Conservation (phyloP, 1,139 yeast species). For the Yamadazyma membranifaciens region DNA sequence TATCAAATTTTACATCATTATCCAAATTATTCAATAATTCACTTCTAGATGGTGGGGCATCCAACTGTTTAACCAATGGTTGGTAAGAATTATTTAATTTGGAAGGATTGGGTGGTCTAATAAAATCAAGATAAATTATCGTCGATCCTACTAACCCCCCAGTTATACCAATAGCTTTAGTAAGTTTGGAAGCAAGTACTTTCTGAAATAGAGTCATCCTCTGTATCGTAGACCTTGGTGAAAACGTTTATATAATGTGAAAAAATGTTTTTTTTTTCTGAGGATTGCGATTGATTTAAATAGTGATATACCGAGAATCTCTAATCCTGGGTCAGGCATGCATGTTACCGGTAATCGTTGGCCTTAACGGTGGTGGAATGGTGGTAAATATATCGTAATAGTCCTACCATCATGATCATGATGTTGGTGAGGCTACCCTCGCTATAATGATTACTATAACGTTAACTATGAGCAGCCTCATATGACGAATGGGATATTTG, state of each 20-base stretch:
- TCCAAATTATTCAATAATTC: slow-evolving; percentile 30
- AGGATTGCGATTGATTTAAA: slow-evolving; percentile 5
- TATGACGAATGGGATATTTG: neutral
- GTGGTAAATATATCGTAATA: too few species aligned
- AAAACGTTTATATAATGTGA: neutral
- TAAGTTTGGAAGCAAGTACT: slow-evolving; percentile 22
- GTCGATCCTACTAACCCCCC: slow-evolving; percentile 38
- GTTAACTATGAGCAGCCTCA: neutral
- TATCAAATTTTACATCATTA: slow-evolving; percentile 57
- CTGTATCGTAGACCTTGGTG: neutral
- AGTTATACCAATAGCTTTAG: slow-evolving; percentile 34
- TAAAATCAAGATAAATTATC: slow-evolving; percentile 42
- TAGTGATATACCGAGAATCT: slow-evolving; percentile 1
- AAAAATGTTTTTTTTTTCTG: slow-evolving; percentile 1
- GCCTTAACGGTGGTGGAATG: too few species aligned
- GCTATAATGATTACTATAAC: too few species aligned
- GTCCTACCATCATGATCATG: too few species aligned
- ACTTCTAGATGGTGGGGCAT: slow-evolving; percentile 38
- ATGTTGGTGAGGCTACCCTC: too few species aligned
- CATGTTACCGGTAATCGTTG: neutral
- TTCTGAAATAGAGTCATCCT: slow-evolving; percentile 6
- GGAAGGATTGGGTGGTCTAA: slow-evolving; percentile 34
- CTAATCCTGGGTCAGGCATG: neutral
- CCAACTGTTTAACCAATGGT: slow-evolving; percentile 35
- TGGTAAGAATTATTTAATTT: slow-evolving; percentile 30